Conservation (phyloP, 179 eudicot species). For the Gypsophila paniculata region DNA sequence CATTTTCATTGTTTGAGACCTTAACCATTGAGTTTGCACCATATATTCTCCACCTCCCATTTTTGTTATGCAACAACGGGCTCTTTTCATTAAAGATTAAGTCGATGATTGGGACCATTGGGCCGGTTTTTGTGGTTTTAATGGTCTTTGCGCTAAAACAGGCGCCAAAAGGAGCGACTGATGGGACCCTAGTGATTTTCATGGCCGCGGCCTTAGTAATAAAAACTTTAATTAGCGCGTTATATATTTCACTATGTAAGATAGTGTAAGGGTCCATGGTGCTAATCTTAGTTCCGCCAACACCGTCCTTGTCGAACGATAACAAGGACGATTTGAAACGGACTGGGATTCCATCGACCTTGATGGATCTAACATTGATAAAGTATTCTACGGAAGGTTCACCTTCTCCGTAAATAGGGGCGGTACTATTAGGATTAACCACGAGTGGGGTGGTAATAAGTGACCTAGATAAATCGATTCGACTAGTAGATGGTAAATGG, state of each 20-base stretch:
- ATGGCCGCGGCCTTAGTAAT: constrained; percentile 17
- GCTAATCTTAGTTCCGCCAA: constrained; percentile 54
- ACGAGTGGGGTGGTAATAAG: constrained; percentile 38
- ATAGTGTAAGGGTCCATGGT: constrained; percentile 49
- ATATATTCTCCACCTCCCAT: constrained; percentile 42
- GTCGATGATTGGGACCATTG: constrained; percentile 39
- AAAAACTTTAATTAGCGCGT: constrained; percentile 18
- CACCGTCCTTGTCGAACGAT: constrained; percentile 20
- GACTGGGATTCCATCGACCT: constrained; percentile 31
- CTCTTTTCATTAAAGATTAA: constrained; percentile 33
- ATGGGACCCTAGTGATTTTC: constrained; percentile 29
- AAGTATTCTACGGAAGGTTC: constrained; percentile 36
- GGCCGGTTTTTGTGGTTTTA: constrained; percentile 27
- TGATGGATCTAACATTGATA: constrained; percentile 35
- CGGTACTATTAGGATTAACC: constrained; percentile 29
- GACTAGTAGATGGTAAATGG: constrained; percentile 17
- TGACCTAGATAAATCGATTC: constrained; percentile 30
- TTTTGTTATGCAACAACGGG: constrained; percentile 27
- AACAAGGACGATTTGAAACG: constrained; percentile 30
- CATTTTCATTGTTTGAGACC: constrained; percentile 12
- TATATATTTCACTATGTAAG: constrained; percentile 31
- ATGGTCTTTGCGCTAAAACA: constrained; percentile 38
- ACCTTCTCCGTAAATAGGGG: constrained; percentile 3
- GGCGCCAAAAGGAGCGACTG: constrained; percentile 42
- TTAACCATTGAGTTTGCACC: constrained; percentile 51